phyloP scores from a whole-genome alignment of 2,329 filamentous ascomycete species.

The Cylindrodendrum hubeiense region DNA sequence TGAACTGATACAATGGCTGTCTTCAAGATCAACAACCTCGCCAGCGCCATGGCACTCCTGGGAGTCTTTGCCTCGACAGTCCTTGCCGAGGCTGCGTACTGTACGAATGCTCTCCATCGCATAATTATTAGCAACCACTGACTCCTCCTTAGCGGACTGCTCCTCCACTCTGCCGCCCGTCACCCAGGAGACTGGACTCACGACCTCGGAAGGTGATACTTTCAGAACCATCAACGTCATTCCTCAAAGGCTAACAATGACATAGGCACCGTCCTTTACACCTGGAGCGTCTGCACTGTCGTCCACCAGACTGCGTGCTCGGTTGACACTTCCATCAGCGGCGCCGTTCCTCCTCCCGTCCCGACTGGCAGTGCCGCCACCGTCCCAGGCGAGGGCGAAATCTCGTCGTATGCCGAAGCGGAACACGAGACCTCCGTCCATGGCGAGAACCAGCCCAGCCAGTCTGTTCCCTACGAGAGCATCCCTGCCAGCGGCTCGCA shows the following conservation, averaged over 20 bases:
- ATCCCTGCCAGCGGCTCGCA: constrained; percentile 21
- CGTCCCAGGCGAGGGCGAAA: constrained; percentile 27
- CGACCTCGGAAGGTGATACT: constrained; percentile 48
- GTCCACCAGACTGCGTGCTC: constrained; percentile 51
- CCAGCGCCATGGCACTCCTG: constrained; percentile 38
- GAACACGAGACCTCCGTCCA: constrained; percentile 29
- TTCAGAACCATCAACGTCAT: neutral
- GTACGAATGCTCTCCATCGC: constrained; percentile 26
- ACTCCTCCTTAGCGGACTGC: constrained; percentile 42
- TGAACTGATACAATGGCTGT: constrained; percentile 43
- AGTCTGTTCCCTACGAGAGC: constrained; percentile 23
- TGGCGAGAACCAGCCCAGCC: constrained; percentile 28
- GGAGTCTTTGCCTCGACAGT: constrained; percentile 35
- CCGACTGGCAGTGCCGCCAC: constrained; percentile 17
- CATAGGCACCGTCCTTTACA: constrained; percentile 49
- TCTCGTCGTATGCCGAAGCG: constrained; percentile 20
- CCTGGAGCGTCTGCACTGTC: constrained; percentile 53
- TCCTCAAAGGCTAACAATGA: neutral
- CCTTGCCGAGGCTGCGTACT: constrained; percentile 31
- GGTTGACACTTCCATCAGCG: constrained; percentile 45
- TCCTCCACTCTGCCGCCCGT: constrained; percentile 44
- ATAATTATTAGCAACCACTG: neutral
- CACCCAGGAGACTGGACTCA: constrained; percentile 49
- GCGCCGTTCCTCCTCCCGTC: constrained; percentile 21
- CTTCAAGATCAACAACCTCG: constrained; percentile 45